phyloP scores from a whole-genome alignment of 495 filamentous ascomycete genomes.

The Xylaria sp. region DNA sequence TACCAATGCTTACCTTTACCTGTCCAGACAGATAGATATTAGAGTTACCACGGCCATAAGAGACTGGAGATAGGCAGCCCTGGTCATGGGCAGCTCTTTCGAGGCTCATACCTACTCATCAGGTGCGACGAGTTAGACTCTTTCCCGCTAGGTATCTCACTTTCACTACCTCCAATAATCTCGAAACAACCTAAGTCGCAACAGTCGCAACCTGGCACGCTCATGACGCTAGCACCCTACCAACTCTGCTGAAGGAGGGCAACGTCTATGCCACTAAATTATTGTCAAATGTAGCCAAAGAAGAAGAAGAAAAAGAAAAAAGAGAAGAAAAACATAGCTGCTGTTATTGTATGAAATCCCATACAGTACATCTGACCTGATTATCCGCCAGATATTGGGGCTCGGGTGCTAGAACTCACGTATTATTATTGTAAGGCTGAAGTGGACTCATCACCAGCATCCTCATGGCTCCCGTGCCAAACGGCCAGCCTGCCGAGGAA shows the following conservation, averaged over 20 bases:
- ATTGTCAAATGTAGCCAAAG: constrained; percentile 18
- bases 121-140: neutral
- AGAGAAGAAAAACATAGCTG: neutral
- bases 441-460: neutral
- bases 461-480: constrained; percentile 22
- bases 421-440: neutral
- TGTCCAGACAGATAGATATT: constrained; percentile 6
- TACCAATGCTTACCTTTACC: constrained; percentile 3
- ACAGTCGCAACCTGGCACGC: neutral
- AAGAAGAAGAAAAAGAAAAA: too few relatives aligned
- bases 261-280: neutral
- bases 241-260: neutral
- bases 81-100: neutral
- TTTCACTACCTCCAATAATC: neutral
- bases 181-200: constrained; percentile 3
- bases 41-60: neutral
- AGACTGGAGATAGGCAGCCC: too few relatives aligned
- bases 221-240: constrained; percentile 9
- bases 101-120: neutral
- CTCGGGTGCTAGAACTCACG: neutral
- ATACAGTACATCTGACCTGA: neutral
- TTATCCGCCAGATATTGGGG: neutral
- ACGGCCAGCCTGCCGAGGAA: constrained; percentile 27
- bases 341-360: neutral
- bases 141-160: neutral